Conservation (phyloP, 768 basidiomycete species). For the Suillus luteus region DNA sequence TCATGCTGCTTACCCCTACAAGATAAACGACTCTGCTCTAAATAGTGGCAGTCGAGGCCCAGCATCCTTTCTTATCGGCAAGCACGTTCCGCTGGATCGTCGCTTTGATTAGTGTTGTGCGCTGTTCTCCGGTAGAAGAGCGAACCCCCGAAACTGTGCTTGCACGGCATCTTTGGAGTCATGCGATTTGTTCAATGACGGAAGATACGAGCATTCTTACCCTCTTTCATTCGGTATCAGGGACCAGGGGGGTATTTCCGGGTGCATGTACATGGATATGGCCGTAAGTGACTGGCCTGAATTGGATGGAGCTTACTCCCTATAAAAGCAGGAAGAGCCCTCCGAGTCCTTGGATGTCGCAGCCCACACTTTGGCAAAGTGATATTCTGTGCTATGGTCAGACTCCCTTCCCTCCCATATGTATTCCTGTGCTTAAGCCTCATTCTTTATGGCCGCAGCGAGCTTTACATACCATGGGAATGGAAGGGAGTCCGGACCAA, state of each 20-base stretch:
- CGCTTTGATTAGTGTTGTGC: not conserved
- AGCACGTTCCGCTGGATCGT: not conserved
- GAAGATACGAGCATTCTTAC: slow-evolving; percentile 3
- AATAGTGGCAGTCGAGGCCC: not conserved
- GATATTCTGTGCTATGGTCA: slow-evolving; percentile 28
- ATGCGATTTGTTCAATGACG: not conserved
- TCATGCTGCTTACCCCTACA: not conserved
- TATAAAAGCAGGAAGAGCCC: slow-evolving; percentile 7
- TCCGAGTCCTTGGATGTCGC: not conserved
- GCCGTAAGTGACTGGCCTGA: not conserved
- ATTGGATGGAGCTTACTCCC: not conserved
- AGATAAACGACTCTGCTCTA: not conserved
- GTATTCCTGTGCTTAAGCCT: slow-evolving; percentile 29
- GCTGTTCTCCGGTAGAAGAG: not conserved
- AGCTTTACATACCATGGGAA: slow-evolving; percentile 49
- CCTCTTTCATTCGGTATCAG: slow-evolving; percentile 5
- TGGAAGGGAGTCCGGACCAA: slow-evolving; percentile 44
- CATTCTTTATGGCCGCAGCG: slow-evolving; percentile 32
- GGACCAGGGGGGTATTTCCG: not conserved
- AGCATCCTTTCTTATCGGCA: not conserved
- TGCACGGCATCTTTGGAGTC: not conserved
- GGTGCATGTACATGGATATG: not conserved
- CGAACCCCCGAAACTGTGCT: not conserved
- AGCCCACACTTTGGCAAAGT: not conserved
- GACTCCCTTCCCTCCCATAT: slow-evolving; percentile 31